These are phyloP conservation scores for Mortierella sp. DNA, from an alignment of 371 early-diverging fungal species.

Conservation along the genomic window DNA sequence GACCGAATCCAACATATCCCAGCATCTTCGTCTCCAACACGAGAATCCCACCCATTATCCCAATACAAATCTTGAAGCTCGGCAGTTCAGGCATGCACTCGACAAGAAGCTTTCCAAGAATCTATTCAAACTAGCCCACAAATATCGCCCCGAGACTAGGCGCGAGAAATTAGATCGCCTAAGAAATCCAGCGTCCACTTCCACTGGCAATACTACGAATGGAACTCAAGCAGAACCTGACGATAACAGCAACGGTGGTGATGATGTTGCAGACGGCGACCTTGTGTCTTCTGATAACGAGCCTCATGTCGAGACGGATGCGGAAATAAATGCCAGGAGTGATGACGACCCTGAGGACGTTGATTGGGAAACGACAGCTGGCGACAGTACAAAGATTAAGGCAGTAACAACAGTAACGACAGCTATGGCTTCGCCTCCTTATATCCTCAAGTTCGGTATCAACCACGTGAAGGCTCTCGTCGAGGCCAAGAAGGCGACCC, in stretches of 20 bases:
- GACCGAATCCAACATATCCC: too few relatives aligned
- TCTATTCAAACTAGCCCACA: conserved; percentile 96
- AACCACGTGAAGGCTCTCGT: conserved; percentile 99
- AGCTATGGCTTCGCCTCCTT: too few relatives aligned
- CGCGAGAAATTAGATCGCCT: conserved; percentile 97
- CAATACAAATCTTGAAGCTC: conserved; percentile 99
- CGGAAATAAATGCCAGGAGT: conserved; percentile 91
- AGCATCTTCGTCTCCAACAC: conserved; percentile 96
- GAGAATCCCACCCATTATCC: conserved; percentile 97
- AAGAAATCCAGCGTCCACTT: too few relatives aligned
- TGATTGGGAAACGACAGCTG: too few relatives aligned
- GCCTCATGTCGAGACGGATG: conserved; percentile 89
- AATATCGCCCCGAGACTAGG: conserved; percentile 99
- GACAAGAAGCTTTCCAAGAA: conserved; percentile 98
- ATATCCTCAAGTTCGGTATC: conserved; percentile 98
- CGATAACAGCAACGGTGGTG: too few relatives aligned
- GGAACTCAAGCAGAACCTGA: too few relatives aligned
- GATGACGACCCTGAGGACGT: too few relatives aligned
- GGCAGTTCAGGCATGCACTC: conserved; percentile 98
- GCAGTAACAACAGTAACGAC: too few relatives aligned
- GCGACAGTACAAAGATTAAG: too few relatives aligned
- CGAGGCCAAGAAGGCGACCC: conserved; percentile 98
- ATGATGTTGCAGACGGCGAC: too few relatives aligned
- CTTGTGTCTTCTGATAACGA: conserved; percentile 82
- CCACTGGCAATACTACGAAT: too few relatives aligned